Conservation (phyloP, 139 green algal genomes). For the Nannochloris sp. region DNA sequence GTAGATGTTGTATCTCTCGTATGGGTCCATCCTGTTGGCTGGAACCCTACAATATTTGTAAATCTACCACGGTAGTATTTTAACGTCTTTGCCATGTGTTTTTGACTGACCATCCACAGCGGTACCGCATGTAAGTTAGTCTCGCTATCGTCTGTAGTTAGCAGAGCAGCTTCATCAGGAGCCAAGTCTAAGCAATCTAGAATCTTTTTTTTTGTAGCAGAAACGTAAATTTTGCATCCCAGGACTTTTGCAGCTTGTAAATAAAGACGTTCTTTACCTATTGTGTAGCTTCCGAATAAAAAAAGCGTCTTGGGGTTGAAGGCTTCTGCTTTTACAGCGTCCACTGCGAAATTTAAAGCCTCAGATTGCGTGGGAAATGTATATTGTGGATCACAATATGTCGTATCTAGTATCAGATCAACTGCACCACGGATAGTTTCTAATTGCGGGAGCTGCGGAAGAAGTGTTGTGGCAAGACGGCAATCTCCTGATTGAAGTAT, state of each 20-base stretch:
- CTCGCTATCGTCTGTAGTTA: conserved; percentile 72
- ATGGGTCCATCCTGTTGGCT: conserved; percentile 79
- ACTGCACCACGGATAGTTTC: conserved; percentile 15
- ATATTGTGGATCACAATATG: conserved; percentile 80
- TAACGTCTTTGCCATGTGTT: conserved; percentile 62
- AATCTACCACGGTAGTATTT: conserved; percentile 57
- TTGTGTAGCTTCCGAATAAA: conserved; percentile 80
- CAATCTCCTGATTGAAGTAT: conserved; percentile 92
- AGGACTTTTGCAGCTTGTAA: conserved; percentile 65
- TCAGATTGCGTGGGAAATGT: conserved; percentile 61
- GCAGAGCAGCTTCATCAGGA: conserved; percentile 38
- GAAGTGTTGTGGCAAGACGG: conserved; percentile 40
- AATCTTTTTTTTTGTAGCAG: conserved; percentile 48
- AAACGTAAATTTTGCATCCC: conserved; percentile 68
- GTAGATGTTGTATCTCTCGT: conserved; percentile 22
- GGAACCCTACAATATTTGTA: conserved; percentile 65
- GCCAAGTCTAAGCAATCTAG: conserved; percentile 58
- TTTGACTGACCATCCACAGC: conserved; percentile 62
- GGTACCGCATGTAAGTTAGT: conserved; percentile 80
- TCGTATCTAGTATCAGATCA: conserved; percentile 85
- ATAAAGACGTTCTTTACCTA: conserved; percentile 89
- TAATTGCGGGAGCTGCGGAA: conserved; percentile 53
- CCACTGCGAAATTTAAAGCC: conserved; percentile 57
- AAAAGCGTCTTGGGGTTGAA: conserved; percentile 84
- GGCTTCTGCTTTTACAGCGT: conserved; percentile 63